phyloP scores from a whole-genome alignment of 2,329 filamentous ascomycete genomes.

The Ascochyta lentis region DNA sequence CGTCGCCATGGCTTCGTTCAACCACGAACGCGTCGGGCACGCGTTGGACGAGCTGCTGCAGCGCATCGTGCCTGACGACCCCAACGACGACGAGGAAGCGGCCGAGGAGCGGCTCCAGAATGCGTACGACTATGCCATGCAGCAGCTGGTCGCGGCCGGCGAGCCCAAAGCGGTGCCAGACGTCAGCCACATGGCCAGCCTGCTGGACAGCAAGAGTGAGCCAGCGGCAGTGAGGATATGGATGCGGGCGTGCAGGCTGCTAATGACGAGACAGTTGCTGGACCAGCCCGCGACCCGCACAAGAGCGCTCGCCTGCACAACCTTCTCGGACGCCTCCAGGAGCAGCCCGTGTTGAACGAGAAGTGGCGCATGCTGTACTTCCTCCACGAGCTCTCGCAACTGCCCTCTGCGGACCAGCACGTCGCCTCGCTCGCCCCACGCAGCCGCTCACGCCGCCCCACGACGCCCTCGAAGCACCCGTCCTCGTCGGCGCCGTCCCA shows the following conservation, averaged over 20 bases:
- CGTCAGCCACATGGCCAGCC: slow-evolving; percentile 88
- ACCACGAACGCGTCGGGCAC: slow-evolving; percentile 71
- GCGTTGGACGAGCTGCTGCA: slow-evolving; percentile 81
- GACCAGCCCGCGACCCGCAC: slow-evolving; percentile 74
- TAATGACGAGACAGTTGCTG: slow-evolving; percentile 62
- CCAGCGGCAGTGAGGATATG: background rate
- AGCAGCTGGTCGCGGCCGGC: slow-evolving; percentile 52
- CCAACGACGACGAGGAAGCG: slow-evolving; percentile 70
- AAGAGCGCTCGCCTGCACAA: slow-evolving; percentile 83
- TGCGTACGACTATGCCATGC: slow-evolving; percentile 59
- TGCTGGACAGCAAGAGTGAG: slow-evolving; percentile 80
- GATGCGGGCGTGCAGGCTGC: background rate
- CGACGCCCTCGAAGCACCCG: slow-evolving; percentile 38
- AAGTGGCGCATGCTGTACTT: slow-evolving; percentile 98
- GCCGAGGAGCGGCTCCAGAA: slow-evolving; percentile 74
- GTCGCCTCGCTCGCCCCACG: slow-evolving; percentile 19
- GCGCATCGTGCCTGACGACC: slow-evolving; percentile 72
- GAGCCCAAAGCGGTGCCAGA: slow-evolving; percentile 69
- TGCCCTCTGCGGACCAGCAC: slow-evolving; percentile 23
- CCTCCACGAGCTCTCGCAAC: slow-evolving; percentile 81
- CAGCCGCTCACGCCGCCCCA: slow-evolving; percentile 29
- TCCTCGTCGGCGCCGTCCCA: slow-evolving; percentile 32
- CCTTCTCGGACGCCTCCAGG: slow-evolving; percentile 85
- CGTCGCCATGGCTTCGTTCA: slow-evolving; percentile 44
- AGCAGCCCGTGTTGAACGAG: slow-evolving; percentile 89